Evolutionary conservation across 768 basidiomycete genomes (phyloP), one percentile per base, ranked within the genome.

Genomic region (Lyophyllum atratum): DNA sequence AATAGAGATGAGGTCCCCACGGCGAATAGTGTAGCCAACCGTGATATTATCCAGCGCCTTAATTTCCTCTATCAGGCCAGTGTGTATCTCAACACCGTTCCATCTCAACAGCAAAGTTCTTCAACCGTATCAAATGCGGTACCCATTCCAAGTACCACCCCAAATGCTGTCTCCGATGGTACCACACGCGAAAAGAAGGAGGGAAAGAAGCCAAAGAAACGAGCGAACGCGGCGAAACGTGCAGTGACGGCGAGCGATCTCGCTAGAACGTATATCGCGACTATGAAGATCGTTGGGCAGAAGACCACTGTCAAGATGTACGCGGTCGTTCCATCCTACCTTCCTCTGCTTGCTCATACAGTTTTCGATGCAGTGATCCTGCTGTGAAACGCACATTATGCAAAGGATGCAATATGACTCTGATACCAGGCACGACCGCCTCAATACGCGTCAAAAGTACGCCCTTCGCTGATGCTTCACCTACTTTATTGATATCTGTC

Each of bases 61-160:
- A 93, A 90, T 72, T 94, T 90, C 69, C 80, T 94, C 33, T 93
- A 90, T 66, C 93, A 93, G 72, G 89, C 91, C 33, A 86, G 87
- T 64, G 77, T 82, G 12, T 87, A 86, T 58, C 74, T 92, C 47
- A 61, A 69, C 34, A 58, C 68, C 19, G 40, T 63, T 39, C 33
- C 60, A 31, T 49, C 28, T 44, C 29, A 52, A 33, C 44, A 26
- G 10, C 25, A 45, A 25, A 26, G 25, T 17, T n/a, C 25, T 26
- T 25, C 26, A 29, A 28, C n/a, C n/a, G 10, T 44, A 19, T 19
- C 39, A 5, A 19, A 19, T 19, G 17, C 39, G 39, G n/a, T 19
- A 7, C n/a, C 43, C 43, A 24, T 21, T 28, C 17, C 15, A 17
- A 47, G 28, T 26, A 47, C 26, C 14, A 47, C 3, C n/a, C n/a